phyloP scores from a whole-genome alignment of 495 filamentous ascomycete species.

The Penicillium antarcticum region DNA sequence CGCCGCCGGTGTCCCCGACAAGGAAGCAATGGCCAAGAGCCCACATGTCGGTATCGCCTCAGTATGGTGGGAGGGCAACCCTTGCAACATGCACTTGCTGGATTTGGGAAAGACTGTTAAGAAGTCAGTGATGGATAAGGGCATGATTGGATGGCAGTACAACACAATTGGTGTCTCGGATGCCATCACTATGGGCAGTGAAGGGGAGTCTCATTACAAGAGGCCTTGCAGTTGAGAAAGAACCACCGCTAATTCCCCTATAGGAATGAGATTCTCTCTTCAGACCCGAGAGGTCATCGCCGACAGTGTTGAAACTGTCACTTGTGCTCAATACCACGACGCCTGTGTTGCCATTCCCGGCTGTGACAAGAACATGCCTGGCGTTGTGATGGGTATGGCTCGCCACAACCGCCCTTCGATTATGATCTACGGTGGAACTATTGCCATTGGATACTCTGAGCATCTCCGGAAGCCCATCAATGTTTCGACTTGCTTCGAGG shows the following conservation, averaged over 20 bases:
- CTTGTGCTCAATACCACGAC: slow-evolving; percentile 84
- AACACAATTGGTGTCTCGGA: slow-evolving; percentile 94
- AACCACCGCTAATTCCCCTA: neutral
- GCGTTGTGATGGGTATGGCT: slow-evolving; percentile 77
- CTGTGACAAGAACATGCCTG: slow-evolving; percentile 99
- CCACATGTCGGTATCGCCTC: slow-evolving; percentile 88
- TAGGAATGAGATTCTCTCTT: slow-evolving; percentile 96
- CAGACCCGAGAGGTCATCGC: slow-evolving; percentile 94
- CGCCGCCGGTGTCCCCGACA: slow-evolving; percentile 82
- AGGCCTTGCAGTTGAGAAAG: neutral
- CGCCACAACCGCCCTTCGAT: slow-evolving; percentile 86
- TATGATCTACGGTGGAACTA: slow-evolving; percentile 89
- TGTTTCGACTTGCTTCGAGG: slow-evolving; percentile 88
- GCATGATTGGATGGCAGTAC: slow-evolving; percentile 90
- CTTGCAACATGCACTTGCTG: slow-evolving; percentile 74
- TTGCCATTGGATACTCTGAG: slow-evolving; percentile 78
- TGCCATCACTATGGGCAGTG: slow-evolving; percentile 94
- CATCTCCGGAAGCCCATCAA: slow-evolving; percentile 80
- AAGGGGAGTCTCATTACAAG: slow-evolving; percentile 54
- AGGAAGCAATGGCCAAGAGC: slow-evolving; percentile 80
- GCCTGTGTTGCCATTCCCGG: slow-evolving; percentile 94
- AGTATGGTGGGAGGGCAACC: slow-evolving; percentile 99
- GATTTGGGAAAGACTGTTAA: slow-evolving; percentile 91
- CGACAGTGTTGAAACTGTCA: slow-evolving; percentile 90
- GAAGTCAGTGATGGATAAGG: slow-evolving; percentile 71